A percentile compares a stretch with the other conserved stretches of the same genome.
These are phyloP conservation scores for Dactylellina drechsleri DNA, from an alignment of 2,329 filamentous ascomycete species.

Conservation along the genomic window DNA sequence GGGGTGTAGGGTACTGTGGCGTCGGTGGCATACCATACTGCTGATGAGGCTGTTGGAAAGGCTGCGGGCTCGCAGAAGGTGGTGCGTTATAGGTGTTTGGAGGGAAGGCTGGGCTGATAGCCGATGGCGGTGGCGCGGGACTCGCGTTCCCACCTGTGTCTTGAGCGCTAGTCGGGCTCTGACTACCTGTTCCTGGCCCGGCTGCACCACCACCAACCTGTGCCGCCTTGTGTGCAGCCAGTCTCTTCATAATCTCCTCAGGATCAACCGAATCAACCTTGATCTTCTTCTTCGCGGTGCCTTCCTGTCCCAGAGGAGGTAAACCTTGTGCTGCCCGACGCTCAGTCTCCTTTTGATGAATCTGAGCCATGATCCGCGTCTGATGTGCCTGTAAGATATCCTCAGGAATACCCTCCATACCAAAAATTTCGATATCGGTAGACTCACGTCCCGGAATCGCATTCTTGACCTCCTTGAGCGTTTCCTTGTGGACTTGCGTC, in stretches of 20 bases:
- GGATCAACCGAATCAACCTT: slow-evolving; percentile 78
- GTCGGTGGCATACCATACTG: slow-evolving; percentile 41
- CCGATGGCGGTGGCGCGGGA: slow-evolving; percentile 61
- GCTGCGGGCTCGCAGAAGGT: slow-evolving; percentile 42
- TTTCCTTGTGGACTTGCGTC: slow-evolving; percentile 98
- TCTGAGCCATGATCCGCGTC: slow-evolving; percentile 84
- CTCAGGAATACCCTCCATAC: slow-evolving; percentile 94
- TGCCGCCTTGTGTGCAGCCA: slow-evolving; percentile 79
- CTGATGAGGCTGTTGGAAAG: slow-evolving; percentile 31
- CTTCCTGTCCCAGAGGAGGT: slow-evolving; percentile 72
- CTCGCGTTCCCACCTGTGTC: slow-evolving; percentile 68
- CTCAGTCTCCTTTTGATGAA: slow-evolving; percentile 85
- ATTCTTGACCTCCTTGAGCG: slow-evolving; percentile 86
- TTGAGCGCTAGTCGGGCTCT: slow-evolving; percentile 65
- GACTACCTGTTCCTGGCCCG: slow-evolving; percentile 70
- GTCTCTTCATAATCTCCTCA: slow-evolving; percentile 80
- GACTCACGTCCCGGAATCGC: slow-evolving; percentile 85
- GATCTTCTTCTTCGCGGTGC: slow-evolving; percentile 72
- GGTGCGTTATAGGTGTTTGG: slow-evolving; percentile 67
- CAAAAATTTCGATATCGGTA: slow-evolving; percentile 94
- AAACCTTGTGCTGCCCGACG: slow-evolving; percentile 85
- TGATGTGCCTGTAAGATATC: slow-evolving; percentile 84
- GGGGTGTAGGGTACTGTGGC: slow-evolving; percentile 56
- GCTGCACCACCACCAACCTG: slow-evolving; percentile 71
- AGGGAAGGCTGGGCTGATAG: slow-evolving; percentile 55